These are phyloP conservation scores for Catenaria anguillulae DNA, from an alignment of 371 early-diverging fungal genomes.

Conservation along the genomic window DNA sequence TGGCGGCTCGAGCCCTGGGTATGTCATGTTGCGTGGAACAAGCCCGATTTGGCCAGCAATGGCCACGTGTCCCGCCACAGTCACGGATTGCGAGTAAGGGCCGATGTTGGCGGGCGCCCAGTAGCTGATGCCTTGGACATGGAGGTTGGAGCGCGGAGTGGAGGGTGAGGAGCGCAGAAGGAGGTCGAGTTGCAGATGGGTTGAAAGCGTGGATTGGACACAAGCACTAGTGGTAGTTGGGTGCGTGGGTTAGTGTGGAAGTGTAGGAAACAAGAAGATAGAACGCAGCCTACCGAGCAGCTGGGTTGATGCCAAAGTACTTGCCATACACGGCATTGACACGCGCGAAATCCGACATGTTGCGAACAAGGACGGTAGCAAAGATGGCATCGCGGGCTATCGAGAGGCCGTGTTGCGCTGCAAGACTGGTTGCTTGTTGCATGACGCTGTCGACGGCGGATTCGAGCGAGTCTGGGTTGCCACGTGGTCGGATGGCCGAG, in stretches of 20 bases:
- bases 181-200: conserved; percentile 39
- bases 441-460: background rate
- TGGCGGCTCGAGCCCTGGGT: conserved; percentile 24
- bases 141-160: conserved; percentile 35
- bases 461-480: background rate
- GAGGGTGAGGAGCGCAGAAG: background rate
- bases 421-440: background rate
- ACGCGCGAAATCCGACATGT: conserved; percentile 41
- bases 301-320: conserved; percentile 52
- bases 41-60: conserved; percentile 66
- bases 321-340: conserved; percentile 44
- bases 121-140: conserved; percentile 65
- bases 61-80: conserved; percentile 37
- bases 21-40: conserved; percentile 39
- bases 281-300: conserved; percentile 34
- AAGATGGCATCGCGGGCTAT: background rate
- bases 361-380: background rate
- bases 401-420: background rate
- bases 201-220: conserved; percentile 30
- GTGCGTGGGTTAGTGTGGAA: conserved; percentile 6
- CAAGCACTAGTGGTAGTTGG: conserved; percentile 25
- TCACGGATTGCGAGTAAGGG: conserved; percentile 50
- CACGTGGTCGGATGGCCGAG: background rate
- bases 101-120: conserved; percentile 78
- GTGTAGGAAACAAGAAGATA: background rate